Percentiles rank a stretch among this genome's conserved stretches.
Conservation (phyloP, 1,284 basidiomycete species). For the Ceratobasidium sp. region DNA sequence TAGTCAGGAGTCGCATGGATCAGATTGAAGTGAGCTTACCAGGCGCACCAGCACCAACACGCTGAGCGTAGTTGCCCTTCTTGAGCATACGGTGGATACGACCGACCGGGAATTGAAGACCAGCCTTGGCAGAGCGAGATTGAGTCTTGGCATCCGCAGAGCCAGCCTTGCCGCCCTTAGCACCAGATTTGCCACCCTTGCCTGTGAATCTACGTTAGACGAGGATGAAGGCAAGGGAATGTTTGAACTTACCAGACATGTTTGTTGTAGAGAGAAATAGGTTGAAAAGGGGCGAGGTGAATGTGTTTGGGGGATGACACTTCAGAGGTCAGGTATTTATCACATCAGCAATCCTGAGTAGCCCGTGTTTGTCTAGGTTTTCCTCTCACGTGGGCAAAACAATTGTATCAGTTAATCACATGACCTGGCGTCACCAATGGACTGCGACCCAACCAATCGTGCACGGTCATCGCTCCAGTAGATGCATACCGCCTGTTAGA, state of each 20-base stretch:
- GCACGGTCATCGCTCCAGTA: background rate
- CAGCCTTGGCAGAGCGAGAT: conserved; percentile 84
- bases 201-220: conserved; percentile 46
- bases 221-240: background rate
- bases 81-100: conserved; percentile 88
- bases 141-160: conserved; percentile 57
- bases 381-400: conserved; percentile 3
- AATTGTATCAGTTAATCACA: background rate
- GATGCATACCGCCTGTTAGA: background rate
- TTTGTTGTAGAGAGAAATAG: conserved; percentile 38
- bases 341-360: background rate
- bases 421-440: conserved; percentile 1
- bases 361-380: background rate
- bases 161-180: conserved; percentile 63
- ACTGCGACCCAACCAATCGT: too few relatives aligned
- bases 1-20: background rate
- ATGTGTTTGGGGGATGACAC: conserved; percentile 39
- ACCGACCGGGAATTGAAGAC: conserved; percentile 87
- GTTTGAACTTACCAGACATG: conserved; percentile 58
- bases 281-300: conserved; percentile 41
- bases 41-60: conserved; percentile 75
- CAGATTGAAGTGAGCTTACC: conserved; percentile 56
- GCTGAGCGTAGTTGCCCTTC: conserved; percentile 83
- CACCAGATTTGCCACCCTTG: conserved; percentile 61
- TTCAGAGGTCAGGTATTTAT: conserved; percentile 34